Conservation (phyloP, 192 early-diverging fungal genomes). For the Kickxella alabastrina region DNA sequence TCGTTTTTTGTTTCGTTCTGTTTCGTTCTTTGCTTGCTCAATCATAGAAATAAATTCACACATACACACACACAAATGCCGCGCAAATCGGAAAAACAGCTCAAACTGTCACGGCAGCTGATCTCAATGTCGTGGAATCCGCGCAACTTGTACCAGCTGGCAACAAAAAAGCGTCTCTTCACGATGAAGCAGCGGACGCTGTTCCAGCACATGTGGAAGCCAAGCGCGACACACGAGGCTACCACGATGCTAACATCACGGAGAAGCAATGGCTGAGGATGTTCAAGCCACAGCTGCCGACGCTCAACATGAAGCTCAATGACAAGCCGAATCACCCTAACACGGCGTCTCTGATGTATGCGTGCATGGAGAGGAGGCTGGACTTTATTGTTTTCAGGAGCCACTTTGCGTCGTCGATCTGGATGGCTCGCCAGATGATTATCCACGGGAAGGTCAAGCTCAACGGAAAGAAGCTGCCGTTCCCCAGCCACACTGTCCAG, state of each 20-base stretch:
- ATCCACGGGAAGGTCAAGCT: conserved; percentile 85
- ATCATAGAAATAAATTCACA: not conserved
- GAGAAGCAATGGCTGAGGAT: conserved; percentile 76
- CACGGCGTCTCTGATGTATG: conserved; percentile 74
- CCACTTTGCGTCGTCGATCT: conserved; percentile 85
- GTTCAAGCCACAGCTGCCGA: conserved; percentile 70
- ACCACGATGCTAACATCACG: conserved; percentile 89
- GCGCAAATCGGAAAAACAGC: conserved; percentile 28
- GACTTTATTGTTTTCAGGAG: conserved; percentile 93
- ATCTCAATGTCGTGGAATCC: conserved; percentile 96
- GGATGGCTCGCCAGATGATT: conserved; percentile 77
- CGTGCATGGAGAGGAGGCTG: conserved; percentile 83
- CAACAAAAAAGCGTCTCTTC: conserved; percentile 49
- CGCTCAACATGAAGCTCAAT: conserved; percentile 53
- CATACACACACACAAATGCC: conserved; percentile 22
- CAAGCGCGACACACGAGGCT: conserved; percentile 87
- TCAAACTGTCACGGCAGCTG: conserved; percentile 58
- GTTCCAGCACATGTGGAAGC: conserved; percentile 95
- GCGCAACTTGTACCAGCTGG: conserved; percentile 84
- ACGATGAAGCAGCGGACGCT: conserved; percentile 58
- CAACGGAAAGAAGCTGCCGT: conserved; percentile 78
- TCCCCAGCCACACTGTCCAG: conserved; percentile 71
- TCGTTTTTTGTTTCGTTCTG: too few relatives aligned
- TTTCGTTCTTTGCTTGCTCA: not conserved
- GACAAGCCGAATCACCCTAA: conserved; percentile 55